Evolutionary conservation across 2,329 filamentous ascomycete genomes (phyloP).

Genomic region (Leptographium galeiforme): DNA sequence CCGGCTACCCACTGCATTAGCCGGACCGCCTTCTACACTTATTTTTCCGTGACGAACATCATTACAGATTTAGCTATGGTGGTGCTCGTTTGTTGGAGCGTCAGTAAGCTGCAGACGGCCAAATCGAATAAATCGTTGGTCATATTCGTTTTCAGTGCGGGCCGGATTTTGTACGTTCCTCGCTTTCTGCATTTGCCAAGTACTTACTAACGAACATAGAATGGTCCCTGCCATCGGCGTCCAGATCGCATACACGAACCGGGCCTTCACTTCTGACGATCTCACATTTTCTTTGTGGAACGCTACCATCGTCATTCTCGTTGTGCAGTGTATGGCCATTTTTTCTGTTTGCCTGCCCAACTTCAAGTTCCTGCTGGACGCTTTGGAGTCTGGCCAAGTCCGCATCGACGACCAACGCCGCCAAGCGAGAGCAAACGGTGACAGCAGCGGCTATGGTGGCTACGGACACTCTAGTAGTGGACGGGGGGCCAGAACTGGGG

Average conservation of each 20-base stretch:
- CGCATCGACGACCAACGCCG: conserved; percentile 2
- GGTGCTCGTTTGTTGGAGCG: background rate
- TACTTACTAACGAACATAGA: background rate
- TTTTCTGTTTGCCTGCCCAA: conserved; percentile 3
- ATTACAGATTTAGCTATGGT: background rate
- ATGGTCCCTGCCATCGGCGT: background rate
- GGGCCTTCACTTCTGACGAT: background rate
- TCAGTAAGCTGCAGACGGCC: background rate
- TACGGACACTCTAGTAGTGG: background rate
- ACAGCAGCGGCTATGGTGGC: background rate
- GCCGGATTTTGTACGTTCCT: background rate
- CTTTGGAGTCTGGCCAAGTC: conserved; percentile 1
- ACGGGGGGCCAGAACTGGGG: background rate
- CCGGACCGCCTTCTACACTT: background rate
- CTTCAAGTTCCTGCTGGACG: conserved; percentile 3
- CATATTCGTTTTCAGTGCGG: background rate
- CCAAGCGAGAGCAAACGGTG: background rate
- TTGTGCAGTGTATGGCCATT: conserved; percentile 1
- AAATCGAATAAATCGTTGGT: background rate
- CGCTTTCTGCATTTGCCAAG: background rate
- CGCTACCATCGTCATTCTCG: background rate
- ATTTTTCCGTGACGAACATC: conserved; percentile 2
- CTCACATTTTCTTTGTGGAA: background rate
- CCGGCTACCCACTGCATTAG: background rate
- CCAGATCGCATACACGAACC: background rate